Percentiles rank a stretch among this genome's conserved stretches.
phyloP scores from a whole-genome alignment of 352 stramenopile genomes.

The Phytophthora tentaculata region DNA sequence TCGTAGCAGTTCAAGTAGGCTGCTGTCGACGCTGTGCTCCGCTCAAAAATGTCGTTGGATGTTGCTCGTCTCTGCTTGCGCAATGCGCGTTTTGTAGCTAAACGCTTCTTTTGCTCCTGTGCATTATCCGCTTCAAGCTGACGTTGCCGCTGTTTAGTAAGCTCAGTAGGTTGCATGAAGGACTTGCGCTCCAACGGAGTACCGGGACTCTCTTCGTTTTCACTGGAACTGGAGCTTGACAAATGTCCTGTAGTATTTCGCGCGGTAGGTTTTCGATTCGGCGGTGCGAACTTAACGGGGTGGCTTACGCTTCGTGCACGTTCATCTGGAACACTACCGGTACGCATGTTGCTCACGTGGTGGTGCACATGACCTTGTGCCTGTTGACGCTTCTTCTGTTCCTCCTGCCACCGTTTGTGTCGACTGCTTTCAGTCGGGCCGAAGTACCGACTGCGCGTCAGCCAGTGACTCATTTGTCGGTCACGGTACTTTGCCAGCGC shows the following conservation, averaged over 20 bases:
- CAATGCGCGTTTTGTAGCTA: conserved; percentile 40
- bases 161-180: conserved; percentile 69
- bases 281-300: conserved; percentile 29
- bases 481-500: conserved; percentile 60
- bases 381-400: conserved; percentile 68
- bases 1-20: conserved; percentile 44
- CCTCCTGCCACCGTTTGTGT: conserved; percentile 77
- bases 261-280: conserved; percentile 6
- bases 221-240: conserved; percentile 33
- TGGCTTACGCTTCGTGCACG: conserved; percentile 49
- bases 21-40: conserved; percentile 31
- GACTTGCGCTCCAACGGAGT: conserved; percentile 53
- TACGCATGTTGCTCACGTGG: conserved; percentile 13
- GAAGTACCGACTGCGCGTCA: conserved; percentile 80
- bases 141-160: conserved; percentile 43
- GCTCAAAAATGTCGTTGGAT: conserved; percentile 51
- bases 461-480: conserved; percentile 52
- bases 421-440: conserved; percentile 79
- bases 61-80: conserved; percentile 43
- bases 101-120: conserved; percentile 31
- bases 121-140: conserved; percentile 27
- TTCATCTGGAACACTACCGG: conserved; percentile 5
- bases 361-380: conserved; percentile 33
- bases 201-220: conserved; percentile 40
- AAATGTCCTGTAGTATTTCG: conserved; percentile 14